Conservation (phyloP, 2,329 filamentous ascomycete genomes). For the Aspergillus fischeri region DNA sequence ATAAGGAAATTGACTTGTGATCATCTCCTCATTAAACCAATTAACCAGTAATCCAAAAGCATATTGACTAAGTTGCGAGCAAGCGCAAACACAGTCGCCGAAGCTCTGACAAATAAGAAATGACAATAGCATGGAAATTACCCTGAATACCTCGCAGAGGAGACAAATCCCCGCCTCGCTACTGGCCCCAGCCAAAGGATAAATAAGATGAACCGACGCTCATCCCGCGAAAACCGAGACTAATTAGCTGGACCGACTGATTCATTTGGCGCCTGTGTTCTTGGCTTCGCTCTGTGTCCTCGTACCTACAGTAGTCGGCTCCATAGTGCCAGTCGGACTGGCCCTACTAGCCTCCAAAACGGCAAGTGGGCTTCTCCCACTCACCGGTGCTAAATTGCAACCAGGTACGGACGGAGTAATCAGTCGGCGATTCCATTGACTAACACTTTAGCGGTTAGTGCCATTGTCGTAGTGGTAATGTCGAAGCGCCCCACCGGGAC, state of each 20-base stretch:
- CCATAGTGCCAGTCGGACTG: constrained; percentile 5
- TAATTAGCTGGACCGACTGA: not conserved
- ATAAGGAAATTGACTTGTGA: not conserved
- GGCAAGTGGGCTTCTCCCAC: constrained; percentile 17
- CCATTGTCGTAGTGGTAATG: not conserved
- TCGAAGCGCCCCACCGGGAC: constrained; percentile 18
- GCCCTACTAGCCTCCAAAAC: constrained; percentile 6
- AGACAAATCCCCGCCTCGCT: not conserved
- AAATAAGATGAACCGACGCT: not conserved
- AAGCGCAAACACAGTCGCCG: too few species aligned
- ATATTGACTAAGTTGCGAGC: too few species aligned
- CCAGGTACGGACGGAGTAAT: not conserved
- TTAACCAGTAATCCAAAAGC: not conserved
- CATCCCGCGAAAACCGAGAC: not conserved
- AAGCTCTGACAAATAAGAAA: not conserved
- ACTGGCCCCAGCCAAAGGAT: not conserved
- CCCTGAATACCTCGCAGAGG: constrained; percentile 6
- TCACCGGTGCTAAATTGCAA: constrained; percentile 9
- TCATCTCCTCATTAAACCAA: not conserved
- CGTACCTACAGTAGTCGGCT: constrained; percentile 34
- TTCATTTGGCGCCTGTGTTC: not conserved
- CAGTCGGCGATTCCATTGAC: not conserved
- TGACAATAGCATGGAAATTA: constrained; percentile 6
- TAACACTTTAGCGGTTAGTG: not conserved
- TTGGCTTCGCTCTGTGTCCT: constrained; percentile 19